Percentiles rank a stretch among this genome's conserved stretches.
These are phyloP conservation scores for Syzygium oleosum DNA, from an alignment of 345 rosid genomes.

Conservation along the genomic window DNA sequence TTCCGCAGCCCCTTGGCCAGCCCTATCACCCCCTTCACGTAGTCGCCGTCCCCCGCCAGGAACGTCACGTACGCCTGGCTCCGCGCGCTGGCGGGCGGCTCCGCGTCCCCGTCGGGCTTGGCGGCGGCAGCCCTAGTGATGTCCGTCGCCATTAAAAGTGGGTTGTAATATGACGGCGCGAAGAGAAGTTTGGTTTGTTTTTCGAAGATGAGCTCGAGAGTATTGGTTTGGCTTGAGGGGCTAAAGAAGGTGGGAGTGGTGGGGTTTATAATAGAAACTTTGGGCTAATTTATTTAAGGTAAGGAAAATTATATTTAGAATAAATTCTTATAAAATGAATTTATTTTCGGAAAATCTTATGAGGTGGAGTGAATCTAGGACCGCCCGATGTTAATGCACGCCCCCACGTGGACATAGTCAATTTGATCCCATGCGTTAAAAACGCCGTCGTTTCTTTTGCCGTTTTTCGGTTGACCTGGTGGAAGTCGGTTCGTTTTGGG, in stretches of 20 bases:
- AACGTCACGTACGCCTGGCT: constrained; percentile 21
- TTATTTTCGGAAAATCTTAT: neutral
- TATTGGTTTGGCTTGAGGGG: neutral
- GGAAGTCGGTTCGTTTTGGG: neutral
- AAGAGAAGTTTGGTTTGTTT: neutral
- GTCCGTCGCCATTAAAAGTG: neutral
- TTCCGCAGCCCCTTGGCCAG: constrained; percentile 32
- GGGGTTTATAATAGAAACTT: neutral
- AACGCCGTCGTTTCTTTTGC: neutral
- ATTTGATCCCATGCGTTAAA: neutral
- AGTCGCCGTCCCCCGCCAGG: constrained; percentile 24
- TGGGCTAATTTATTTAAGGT: neutral
- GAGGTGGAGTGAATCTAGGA: neutral
- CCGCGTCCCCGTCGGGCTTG: neutral
- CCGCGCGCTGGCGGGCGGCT: neutral
- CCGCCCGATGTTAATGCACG: neutral
- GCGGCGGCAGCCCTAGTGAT: neutral
- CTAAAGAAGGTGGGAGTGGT: neutral
- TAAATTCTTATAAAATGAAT: neutral
- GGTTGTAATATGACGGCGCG: neutral
- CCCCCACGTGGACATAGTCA: neutral
- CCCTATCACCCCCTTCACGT: constrained; percentile 30
- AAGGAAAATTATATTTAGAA: neutral
- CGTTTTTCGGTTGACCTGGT: neutral
- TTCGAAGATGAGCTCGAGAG: neutral